A percentile compares a stretch with the other conserved stretches of the same genome.
These are phyloP conservation scores for Aphanomyces invadans DNA, from an alignment of 352 stramenopile species.

Conservation along the genomic window DNA sequence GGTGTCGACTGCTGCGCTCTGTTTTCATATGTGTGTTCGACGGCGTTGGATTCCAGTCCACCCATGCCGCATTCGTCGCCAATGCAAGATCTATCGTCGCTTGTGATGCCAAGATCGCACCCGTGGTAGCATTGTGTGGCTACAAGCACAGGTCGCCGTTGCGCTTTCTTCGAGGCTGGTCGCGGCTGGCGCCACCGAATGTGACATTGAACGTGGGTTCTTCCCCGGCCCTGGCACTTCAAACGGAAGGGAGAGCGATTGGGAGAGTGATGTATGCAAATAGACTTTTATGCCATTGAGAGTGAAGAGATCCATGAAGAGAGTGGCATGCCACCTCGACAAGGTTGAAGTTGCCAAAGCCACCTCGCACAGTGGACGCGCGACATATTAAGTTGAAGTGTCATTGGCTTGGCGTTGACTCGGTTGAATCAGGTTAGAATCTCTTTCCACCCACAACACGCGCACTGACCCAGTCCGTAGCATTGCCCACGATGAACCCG, in stretches of 20 bases:
- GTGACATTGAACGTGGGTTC: background rate
- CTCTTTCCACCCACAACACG: background rate
- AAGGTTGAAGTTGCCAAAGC: background rate
- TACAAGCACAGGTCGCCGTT: background rate
- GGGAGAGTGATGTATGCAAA: no score
- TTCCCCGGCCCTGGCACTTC: background rate
- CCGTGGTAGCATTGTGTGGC: background rate
- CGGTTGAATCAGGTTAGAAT: slow-evolving; percentile 10
- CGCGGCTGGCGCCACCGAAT: no score
- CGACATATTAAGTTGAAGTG: background rate
- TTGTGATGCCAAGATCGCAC: no score
- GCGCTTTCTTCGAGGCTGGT: no score
- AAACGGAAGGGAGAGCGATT: background rate
- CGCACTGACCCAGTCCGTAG: no score
- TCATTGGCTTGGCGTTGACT: slow-evolving; percentile 11
- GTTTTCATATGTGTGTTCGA: no score
- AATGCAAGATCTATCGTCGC: no score
- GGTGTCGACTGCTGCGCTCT: no score
- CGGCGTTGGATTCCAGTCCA: no score
- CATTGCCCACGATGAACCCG: no score
- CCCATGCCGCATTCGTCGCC: no score
- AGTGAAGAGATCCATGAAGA: background rate
- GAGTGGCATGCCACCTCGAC: background rate
- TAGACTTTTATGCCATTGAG: no score
- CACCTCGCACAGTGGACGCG: background rate